These are phyloP conservation scores for Fragaria vesca DNA, from an alignment of 306 rosid species.

Conservation along the genomic window DNA sequence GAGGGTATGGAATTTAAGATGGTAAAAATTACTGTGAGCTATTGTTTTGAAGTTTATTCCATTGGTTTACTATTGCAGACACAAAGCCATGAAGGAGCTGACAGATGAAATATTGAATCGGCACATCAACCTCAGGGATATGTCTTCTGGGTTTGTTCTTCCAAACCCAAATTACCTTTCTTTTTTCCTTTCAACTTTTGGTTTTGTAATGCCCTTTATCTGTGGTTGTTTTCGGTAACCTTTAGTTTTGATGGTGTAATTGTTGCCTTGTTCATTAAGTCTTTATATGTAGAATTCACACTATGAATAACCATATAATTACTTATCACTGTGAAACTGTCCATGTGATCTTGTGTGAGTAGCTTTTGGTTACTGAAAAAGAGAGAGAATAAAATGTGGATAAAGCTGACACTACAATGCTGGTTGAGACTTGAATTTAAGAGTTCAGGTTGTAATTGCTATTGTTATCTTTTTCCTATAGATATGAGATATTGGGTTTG, in stretches of 20 bases:
- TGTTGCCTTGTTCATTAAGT: not conserved
- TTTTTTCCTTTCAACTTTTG: not conserved
- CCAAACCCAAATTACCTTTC: constrained; percentile 13
- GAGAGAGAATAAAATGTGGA: not conserved
- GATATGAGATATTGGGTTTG: constrained; percentile 85
- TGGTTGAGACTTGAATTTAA: constrained; percentile 10
- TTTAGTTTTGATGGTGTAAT: not conserved
- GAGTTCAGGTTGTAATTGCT: constrained; percentile 24
- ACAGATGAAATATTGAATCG: constrained; percentile 71
- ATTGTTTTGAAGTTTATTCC: not conserved
- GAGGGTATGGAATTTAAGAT: not conserved
- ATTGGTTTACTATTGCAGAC: constrained; percentile 37
- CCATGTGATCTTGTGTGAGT: not conserved
- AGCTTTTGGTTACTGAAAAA: not conserved
- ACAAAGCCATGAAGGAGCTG: constrained; percentile 78
- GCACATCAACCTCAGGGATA: constrained; percentile 61
- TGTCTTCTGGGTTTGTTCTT: constrained; percentile 88
- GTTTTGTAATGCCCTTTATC: not conserved
- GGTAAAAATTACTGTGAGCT: not conserved
- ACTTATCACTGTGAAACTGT: not conserved
- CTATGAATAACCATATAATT: not conserved
- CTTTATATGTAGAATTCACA: not conserved
- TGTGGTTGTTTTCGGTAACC: not conserved
- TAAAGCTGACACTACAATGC: constrained; percentile 10
- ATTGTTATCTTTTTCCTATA: constrained; percentile 35